These are phyloP conservation scores for Claviceps capensis DNA, from an alignment of 2,329 filamentous ascomycete species.

Conservation along the genomic window DNA sequence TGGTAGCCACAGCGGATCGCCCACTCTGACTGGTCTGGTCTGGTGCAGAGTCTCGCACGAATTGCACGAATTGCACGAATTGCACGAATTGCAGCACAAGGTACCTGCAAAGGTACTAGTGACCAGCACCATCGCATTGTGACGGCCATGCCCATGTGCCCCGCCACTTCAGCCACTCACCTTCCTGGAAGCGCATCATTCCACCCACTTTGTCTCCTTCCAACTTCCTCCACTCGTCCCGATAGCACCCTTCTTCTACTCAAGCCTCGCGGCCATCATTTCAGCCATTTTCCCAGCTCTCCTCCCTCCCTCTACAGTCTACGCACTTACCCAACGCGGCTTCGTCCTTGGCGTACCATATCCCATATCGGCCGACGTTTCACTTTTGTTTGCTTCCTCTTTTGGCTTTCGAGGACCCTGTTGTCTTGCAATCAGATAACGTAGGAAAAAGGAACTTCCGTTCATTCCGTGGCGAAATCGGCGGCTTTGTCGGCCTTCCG, in stretches of 20 bases:
- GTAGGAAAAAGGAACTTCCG: background rate
- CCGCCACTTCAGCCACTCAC: constrained; percentile 1
- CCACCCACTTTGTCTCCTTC: background rate
- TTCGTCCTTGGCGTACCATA: background rate
- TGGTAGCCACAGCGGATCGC: background rate
- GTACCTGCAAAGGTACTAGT: too few species aligned
- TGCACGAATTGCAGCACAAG: too few species aligned
- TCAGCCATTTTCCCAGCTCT: background rate
- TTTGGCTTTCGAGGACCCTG: background rate
- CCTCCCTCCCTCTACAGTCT: background rate
- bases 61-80: too few species aligned
- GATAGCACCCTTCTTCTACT: background rate
- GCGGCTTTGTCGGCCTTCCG: background rate
- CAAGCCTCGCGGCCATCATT: background rate
- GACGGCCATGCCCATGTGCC: background rate
- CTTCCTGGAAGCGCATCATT: background rate
- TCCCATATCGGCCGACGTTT: background rate
- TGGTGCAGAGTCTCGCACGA: too few species aligned
- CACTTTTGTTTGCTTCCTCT: background rate
- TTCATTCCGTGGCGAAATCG: background rate
- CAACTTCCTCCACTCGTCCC: background rate
- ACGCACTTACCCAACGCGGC: background rate
- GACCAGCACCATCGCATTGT: background rate
- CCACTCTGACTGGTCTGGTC: background rate
- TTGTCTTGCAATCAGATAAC: background rate